Evolutionary conservation across 768 basidiomycete species (phyloP), one percentile per base, ranked within the genome.

Genomic region (Tephrocybe sp.): DNA sequence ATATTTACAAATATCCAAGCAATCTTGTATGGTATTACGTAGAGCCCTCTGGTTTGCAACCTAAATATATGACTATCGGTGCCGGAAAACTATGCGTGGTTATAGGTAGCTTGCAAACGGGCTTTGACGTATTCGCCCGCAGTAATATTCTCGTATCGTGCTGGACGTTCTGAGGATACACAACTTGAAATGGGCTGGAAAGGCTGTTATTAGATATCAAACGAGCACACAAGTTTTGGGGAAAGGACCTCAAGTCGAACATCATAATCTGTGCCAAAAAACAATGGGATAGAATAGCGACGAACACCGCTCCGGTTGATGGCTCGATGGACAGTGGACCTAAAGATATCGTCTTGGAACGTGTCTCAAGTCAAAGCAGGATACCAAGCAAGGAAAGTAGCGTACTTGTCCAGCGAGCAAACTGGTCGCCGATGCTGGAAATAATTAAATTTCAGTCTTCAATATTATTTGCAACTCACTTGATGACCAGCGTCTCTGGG

Each of bases 191-290:
- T 71, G 6, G 82, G 74, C 82, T 82, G 34, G 12, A 9, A n/a
- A 44, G 25, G 13, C 9, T 7, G n/a, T 21, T 35, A 12, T 32
- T n/a, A 37, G 27, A 9, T 19, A 46, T 27, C 18, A 38, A 8
- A 11, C 28, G 32, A 45, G 28, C 38, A 44, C 43, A 21, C 13
- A 12, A 19, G 13, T 26, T 19, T 48, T 32, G 41, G 12, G 3
- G 32, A 35, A 39, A 31, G 56, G 77, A 90, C 90, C 78, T 90
- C 85, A 1, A 96, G 74, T 46, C 69, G 72, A 4, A 93, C 89
- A 54, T 94, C 80, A 61, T 93, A 92, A 62, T 95, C 90, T 11
- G 85, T 87, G 2, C 94, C 92, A 55, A 94, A 93, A 71, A 97
- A 96, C 22, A 94, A 71, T 0, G 94, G 92, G 18, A 94, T 89